Evolutionary conservation across 805 yeast genomes (phyloP).

Genomic region (Candida lessepsii): DNA sequence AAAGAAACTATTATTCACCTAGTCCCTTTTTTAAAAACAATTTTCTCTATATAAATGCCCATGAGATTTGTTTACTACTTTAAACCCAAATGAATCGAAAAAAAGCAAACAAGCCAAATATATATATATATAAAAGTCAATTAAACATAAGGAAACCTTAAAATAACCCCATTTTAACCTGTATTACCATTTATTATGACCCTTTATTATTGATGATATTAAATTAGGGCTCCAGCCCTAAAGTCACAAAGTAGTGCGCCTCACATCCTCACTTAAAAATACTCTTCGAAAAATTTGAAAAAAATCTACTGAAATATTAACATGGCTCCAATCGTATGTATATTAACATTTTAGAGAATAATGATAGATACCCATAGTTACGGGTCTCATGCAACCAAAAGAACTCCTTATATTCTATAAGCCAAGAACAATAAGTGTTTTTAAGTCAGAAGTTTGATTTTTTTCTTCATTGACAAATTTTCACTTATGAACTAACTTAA

Average conservation of each 20-base stretch:
- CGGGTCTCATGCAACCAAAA: slow-evolving; percentile 25
- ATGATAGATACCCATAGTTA: slow-evolving; percentile 33
- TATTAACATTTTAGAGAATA: slow-evolving; percentile 18
- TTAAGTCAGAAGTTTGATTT: not conserved
- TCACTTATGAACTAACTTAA: slow-evolving; percentile 4
- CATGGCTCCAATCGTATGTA: slow-evolving; percentile 95
- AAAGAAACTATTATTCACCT: too few species aligned
- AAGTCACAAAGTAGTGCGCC: not conserved
- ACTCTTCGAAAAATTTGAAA: slow-evolving; percentile 5
- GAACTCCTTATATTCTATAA: not conserved
- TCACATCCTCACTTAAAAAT: not conserved
- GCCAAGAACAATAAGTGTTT: slow-evolving; percentile 1
- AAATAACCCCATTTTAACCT: too few species aligned
- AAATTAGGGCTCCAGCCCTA: not conserved
- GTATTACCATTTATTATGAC: too few species aligned
- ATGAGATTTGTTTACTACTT: too few species aligned
- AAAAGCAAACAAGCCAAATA: too few species aligned
- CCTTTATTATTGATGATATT: not conserved
- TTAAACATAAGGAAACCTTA: too few species aligned
- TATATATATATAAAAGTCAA: too few species aligned
- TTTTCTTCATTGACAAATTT: not conserved
- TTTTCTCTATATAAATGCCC: too few species aligned
- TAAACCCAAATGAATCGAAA: too few species aligned
- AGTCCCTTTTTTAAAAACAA: too few species aligned
- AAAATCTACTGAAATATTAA: slow-evolving; percentile 2